Base-by-base conservation (phyloP, 805 yeast genomes). In the Myxozyma neglecta region DNA sequence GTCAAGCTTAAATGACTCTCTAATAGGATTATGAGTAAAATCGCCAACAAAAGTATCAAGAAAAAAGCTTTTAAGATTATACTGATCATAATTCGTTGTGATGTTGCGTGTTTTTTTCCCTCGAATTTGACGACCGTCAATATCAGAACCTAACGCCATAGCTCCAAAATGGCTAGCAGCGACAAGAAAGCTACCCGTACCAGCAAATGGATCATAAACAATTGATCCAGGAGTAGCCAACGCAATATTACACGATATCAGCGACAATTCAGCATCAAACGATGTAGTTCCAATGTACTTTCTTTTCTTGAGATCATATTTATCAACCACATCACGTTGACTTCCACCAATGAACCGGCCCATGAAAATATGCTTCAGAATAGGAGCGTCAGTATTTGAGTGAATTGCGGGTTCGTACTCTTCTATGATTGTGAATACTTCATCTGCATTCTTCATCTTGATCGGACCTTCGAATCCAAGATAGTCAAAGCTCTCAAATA, bases 271-370 rank as follows among this genome's bases (percentile, higher is more conserved):
- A 0, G 97, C 96, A 69, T 94, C 99, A 75, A 94, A 94, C 16
- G 97, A 90, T 0, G 99, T 94, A 6, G 99, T 94, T 1, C 99
- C 99, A 59, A 90, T 92, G 70, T 88, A 91, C 56, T 85, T 87
- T 70, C 99, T 81, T 69, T 86, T 85, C 71, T 86, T 88, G 64
- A 94, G 79, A 70, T 91, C 97, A 70, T 87, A 89, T 57, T 79
- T 82, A 65, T 93, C 98, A 63, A 90, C 79, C 1, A 86, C 79
- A 35, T 85, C 85, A 9, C 82, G 77, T 5, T 81, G 75, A 68
- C 97, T 80, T 13, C 86, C 85, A 65, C 90, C 83, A 11, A 94
- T 79, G 68, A 83, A 81, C 71, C 96, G 80, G 0, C 96, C 96
- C 73, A 94, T 89, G 81, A 85, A 90, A 63, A 87, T 73, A 53